Evolutionary conservation across 2,329 filamentous ascomycete species (phyloP), one percentile per base, ranked within the genome.

Genomic region (Ceratocystis colombiana): DNA sequence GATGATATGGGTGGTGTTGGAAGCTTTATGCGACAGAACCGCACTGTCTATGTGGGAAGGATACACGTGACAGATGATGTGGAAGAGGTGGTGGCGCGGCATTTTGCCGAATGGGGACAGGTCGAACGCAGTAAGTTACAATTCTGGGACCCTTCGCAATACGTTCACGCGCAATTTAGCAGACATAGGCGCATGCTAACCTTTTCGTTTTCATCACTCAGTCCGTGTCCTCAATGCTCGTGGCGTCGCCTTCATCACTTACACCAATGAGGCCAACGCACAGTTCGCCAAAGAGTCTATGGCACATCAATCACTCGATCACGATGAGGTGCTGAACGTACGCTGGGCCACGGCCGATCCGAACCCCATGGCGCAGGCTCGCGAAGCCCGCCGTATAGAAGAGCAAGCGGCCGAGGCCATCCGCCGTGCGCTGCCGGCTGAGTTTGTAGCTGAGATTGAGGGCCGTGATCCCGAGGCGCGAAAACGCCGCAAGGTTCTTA

Each of bases 1-100:
- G 93, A 97, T 74, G 93, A 97, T 75, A 97, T 99, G 94, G 92
- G 93, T 64, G 95, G 95, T 70, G 91, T 96, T 1, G 94, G 94
- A 30, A 90, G 85, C 69, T 99, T 99, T 73, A 88, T 92, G 84
- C 83, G 94, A 25, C 89, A 96, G 73, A 99, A 99, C 74, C 82
- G 94, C 41, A 99, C 94, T 0, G 80, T 99, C 5, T 99, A 99
- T 72, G 84, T 96, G 0, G 94, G 94, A 4, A 82, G 92, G 61
- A 96, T 99, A 74, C 90, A 96, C 75, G 93, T 96, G 45, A 93
- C 88, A 12, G 94, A 97, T 75, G 93, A 97, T 73, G 96, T 97
- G 69, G 93, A 99, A 74, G 94, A 99, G 76, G 84, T 97, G 45
- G 93, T 97, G 5, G 87, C 93, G 37, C 82, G 95, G 15, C 94